These are phyloP conservation scores for Ocimum tenuiflorum DNA, from an alignment of 257 asterid genomes.

Conservation along the genomic window DNA sequence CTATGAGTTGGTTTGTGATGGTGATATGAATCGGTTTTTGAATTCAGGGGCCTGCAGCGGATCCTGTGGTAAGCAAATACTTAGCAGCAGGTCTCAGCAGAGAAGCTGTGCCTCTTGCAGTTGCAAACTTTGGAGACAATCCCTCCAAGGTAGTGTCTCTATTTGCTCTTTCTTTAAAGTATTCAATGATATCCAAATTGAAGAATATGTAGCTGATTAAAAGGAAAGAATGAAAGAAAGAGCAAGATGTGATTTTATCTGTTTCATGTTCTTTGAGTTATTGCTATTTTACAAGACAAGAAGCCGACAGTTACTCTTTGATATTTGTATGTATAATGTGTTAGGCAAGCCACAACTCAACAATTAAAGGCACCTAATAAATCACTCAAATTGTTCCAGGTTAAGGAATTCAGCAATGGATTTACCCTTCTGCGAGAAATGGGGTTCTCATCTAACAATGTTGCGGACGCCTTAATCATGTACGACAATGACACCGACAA, in stretches of 20 bases:
- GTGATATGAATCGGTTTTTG: background rate
- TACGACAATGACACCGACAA: conserved; percentile 80
- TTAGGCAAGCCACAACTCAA: too few species aligned
- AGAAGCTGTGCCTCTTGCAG: conserved; percentile 83
- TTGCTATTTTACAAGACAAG: background rate
- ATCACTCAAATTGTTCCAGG: conserved; percentile 36
- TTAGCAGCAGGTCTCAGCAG: conserved; percentile 72
- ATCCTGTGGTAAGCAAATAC: conserved; percentile 67
- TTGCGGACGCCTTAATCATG: conserved; percentile 79
- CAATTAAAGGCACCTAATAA: too few species aligned
- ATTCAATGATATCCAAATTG: background rate
- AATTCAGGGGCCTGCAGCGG: conserved; percentile 55
- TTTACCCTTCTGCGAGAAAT: conserved; percentile 67
- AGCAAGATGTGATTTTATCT: too few species aligned
- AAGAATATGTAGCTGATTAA: background rate
- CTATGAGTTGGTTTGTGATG: background rate
- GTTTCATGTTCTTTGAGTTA: background rate
- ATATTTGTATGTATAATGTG: too few species aligned
- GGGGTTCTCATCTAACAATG: conserved; percentile 84
- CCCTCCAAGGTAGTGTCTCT: conserved; percentile 59
- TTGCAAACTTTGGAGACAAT: conserved; percentile 91
- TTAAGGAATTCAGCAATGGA: conserved; percentile 63
- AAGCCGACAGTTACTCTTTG: background rate
- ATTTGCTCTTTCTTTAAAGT: background rate
- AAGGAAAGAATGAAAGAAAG: background rate